These are phyloP conservation scores for Fomitopsis betulina DNA, from an alignment of 1,284 basidiomycete species.

Conservation along the genomic window DNA sequence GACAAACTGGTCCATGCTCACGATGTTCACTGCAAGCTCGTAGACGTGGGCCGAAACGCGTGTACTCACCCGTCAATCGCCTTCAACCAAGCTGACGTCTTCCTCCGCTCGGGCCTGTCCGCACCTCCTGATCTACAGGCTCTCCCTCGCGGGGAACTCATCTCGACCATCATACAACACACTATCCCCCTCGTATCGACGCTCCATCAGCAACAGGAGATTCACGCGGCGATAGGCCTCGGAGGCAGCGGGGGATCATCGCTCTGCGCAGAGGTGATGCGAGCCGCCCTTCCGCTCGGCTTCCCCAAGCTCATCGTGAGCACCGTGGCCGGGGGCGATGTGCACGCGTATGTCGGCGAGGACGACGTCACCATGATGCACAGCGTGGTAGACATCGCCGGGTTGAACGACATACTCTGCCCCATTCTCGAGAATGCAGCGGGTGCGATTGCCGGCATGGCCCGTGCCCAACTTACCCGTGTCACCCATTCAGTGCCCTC, in stretches of 20 bases:
- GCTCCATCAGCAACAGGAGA: conserved; percentile 5
- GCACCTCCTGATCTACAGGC: conserved; percentile 8
- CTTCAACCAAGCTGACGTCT: conserved; percentile 13
- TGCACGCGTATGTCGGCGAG: conserved; percentile 17
- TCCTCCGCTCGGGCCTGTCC: conserved; percentile 6
- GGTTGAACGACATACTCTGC: conserved; percentile 21
- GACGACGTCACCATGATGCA: conserved; percentile 18
- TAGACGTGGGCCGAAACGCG: conserved; percentile 20
- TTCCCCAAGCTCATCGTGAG: conserved; percentile 22
- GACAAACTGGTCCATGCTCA: conserved; percentile 9
- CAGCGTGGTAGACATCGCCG: conserved; percentile 23
- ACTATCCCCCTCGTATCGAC: conserved; percentile 9
- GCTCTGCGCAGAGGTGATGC: conserved; percentile 18
- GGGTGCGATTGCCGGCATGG: conserved; percentile 21
- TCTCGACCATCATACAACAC: conserved; percentile 13
- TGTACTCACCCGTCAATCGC: conserved; percentile 14
- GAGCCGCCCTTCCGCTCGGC: conserved; percentile 16
- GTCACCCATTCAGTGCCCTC: background rate
- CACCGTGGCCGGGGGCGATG: conserved; percentile 22
- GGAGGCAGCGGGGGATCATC: conserved; percentile 21
- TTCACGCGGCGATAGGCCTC: conserved; percentile 15
- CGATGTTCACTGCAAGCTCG: conserved; percentile 15
- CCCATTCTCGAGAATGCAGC: conserved; percentile 22
- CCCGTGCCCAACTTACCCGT: conserved; percentile 12
- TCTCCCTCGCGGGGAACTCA: conserved; percentile 16